Evolutionary conservation across 306 rosid species (phyloP).

Genomic region (Inga laurina): DNA sequence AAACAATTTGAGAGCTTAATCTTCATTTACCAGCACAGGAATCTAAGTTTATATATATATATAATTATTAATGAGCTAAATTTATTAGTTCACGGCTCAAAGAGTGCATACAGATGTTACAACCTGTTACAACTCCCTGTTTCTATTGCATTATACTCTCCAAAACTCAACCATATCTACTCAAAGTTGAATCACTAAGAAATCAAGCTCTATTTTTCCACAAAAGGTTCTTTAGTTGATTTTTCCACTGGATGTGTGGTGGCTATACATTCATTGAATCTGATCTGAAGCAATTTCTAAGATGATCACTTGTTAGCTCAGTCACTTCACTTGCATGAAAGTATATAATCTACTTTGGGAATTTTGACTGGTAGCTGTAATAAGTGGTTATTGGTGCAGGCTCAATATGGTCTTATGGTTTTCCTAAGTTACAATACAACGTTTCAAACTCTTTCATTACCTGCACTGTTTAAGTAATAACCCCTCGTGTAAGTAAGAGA

Average conservation of each 20-base stretch:
- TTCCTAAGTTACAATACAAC: slow-evolving; percentile 61
- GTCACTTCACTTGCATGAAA: slow-evolving; percentile 76
- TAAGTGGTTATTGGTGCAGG: slow-evolving; percentile 55
- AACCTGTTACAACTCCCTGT: neutral
- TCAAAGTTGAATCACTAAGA: slow-evolving; percentile 14
- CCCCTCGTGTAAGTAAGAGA: neutral
- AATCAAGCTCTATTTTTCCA: slow-evolving; percentile 40
- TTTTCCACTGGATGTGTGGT: slow-evolving; percentile 39
- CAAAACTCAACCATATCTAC: slow-evolving; percentile 32
- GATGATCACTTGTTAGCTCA: slow-evolving; percentile 75
- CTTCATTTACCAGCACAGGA: too few species aligned
- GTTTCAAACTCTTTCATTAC: slow-evolving; percentile 65
- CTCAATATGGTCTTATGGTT: slow-evolving; percentile 55
- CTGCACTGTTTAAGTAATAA: slow-evolving; percentile 30
- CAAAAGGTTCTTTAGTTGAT: slow-evolving; percentile 36
- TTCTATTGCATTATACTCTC: slow-evolving; percentile 45
- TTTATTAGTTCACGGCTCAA: neutral
- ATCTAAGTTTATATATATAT: too few species aligned
- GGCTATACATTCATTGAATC: slow-evolving; percentile 55
- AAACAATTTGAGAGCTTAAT: too few species aligned
- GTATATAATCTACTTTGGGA: slow-evolving; percentile 70
- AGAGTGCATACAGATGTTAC: too few species aligned
- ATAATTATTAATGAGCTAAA: too few species aligned
- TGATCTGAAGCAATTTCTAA: slow-evolving; percentile 66
- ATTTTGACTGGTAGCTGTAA: slow-evolving; percentile 59